phyloP scores from a whole-genome alignment of 192 early-diverging fungal genomes.

The Umbelopsis isabellina region DNA sequence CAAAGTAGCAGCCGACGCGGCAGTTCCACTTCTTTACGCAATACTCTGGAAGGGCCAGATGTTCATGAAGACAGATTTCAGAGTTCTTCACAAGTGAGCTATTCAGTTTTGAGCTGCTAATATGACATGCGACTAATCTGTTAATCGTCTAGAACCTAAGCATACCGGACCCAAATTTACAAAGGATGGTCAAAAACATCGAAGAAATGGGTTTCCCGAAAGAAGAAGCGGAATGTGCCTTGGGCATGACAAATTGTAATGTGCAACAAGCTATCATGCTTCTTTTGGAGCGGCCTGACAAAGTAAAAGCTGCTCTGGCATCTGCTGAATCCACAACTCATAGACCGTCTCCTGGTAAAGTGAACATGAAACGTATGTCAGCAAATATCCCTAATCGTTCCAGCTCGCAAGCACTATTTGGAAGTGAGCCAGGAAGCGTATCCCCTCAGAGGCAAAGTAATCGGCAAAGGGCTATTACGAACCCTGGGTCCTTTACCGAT shows the following conservation, averaged over 20 bases:
- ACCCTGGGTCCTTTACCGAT: background rate
- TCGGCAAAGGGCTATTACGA: background rate
- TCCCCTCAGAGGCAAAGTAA: background rate
- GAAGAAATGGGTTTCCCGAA: conserved; percentile 70
- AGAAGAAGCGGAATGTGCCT: conserved; percentile 63
- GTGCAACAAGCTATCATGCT: conserved; percentile 62
- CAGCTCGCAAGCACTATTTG: background rate
- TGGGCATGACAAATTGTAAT: conserved; percentile 55
- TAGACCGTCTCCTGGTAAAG: background rate
- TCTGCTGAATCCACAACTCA: background rate
- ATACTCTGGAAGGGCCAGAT: too few species aligned
- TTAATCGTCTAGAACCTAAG: background rate
- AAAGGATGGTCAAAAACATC: conserved; percentile 47
- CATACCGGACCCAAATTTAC: background rate
- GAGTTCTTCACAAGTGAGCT: background rate
- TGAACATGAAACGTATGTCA: background rate
- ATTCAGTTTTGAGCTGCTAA: background rate
- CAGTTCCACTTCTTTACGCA: too few species aligned
- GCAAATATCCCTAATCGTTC: background rate
- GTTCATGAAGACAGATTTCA: background rate
- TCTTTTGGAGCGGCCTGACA: conserved; percentile 60
- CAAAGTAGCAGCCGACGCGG: too few species aligned
- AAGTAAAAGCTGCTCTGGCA: conserved; percentile 30
- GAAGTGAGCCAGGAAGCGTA: background rate
- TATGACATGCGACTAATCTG: background rate